Percentiles rank a stretch among this genome's conserved stretches.
phyloP scores from a whole-genome alignment of 228 moss, liverwort and hornwort species.

The Sphagnum fallax region DNA sequence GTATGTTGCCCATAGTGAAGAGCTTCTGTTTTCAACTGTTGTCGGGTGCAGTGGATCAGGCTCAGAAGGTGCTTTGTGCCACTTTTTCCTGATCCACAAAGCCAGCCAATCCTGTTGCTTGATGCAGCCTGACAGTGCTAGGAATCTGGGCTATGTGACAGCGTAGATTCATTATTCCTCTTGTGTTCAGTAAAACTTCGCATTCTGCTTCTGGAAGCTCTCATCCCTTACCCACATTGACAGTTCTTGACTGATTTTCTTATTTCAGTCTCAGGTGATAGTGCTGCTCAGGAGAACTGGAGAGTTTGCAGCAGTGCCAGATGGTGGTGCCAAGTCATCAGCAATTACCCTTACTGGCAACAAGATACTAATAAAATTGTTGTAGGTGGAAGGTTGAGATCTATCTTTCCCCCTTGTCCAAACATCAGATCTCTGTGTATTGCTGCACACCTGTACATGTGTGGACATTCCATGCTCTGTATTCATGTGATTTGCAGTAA shows the following conservation, averaged over 20 bases:
- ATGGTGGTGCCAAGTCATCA: constrained; percentile 84
- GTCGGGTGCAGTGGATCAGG: constrained; percentile 64
- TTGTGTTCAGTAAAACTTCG: too few relatives aligned
- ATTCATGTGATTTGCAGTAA: too few relatives aligned
- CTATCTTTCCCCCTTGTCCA: too few relatives aligned
- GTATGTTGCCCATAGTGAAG: too few relatives aligned
- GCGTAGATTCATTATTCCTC: constrained; percentile 21
- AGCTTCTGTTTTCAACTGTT: constrained; percentile 53
- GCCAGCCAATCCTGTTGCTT: constrained; percentile 59
- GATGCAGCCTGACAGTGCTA: constrained; percentile 92
- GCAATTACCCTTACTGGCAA: constrained; percentile 75
- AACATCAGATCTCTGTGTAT: too few relatives aligned
- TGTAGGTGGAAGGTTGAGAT: constrained; percentile 61
- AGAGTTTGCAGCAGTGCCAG: constrained; percentile 82
- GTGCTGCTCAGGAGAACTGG: constrained; percentile 84
- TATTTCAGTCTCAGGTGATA: constrained; percentile 45
- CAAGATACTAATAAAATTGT: constrained; percentile 66
- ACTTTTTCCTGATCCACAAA: constrained; percentile 83
- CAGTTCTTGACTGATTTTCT: background rate
- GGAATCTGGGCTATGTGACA: constrained; percentile 84
- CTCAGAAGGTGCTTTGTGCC: constrained; percentile 63
- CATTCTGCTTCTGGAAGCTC: too few relatives aligned
- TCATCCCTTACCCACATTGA: too few relatives aligned
- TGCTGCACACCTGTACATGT: too few relatives aligned
- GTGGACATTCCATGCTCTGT: too few relatives aligned